Conservation (phyloP, 441 rosid species). For the Codiaeum variegatum region DNA sequence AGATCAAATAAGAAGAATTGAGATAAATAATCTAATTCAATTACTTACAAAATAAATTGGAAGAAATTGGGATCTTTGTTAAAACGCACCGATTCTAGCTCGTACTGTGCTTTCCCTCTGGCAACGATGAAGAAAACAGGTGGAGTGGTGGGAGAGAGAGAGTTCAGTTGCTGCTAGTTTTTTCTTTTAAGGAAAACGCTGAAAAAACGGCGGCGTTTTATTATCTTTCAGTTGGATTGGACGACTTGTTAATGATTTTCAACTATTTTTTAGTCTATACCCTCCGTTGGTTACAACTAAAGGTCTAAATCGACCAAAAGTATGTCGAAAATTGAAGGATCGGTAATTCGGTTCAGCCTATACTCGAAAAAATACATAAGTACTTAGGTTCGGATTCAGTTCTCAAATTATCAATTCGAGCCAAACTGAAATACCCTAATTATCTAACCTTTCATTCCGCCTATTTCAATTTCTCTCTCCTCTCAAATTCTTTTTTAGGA, state of each 20-base stretch:
- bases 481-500: no score
- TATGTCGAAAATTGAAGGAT: no score
- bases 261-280: no score
- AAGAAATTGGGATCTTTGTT: neutral
- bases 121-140: neutral
- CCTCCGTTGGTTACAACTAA: no score
- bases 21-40: neutral
- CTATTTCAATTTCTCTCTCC: no score
- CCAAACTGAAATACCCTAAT: no score
- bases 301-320: no score
- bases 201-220: neutral
- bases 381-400: no score
- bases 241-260: neutral
- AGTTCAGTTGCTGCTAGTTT: neutral
- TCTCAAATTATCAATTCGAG: no score
- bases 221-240: neutral
- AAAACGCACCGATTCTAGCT: neutral
- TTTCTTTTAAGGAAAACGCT: neutral
- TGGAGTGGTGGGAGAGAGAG: neutral
- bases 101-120: neutral
- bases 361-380: no score
- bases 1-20: neutral
- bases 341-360: no score
- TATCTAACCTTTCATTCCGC: no score
- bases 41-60: neutral